Percentiles rank a stretch among this genome's conserved stretches.
phyloP scores from a whole-genome alignment of 805 yeast genomes.

The Priceomyces castillae region DNA sequence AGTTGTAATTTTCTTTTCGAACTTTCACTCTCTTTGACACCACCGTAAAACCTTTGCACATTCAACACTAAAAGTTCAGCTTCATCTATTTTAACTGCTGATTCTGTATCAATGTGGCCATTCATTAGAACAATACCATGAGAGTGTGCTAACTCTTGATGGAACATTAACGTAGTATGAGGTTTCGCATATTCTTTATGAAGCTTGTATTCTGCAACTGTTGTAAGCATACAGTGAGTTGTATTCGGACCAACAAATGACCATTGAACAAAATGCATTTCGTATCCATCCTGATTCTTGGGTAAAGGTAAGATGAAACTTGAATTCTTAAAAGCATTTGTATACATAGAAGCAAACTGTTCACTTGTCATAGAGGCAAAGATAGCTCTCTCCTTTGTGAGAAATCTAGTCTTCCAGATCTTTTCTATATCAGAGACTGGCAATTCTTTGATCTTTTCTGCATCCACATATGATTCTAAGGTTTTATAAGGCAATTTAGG shows the following conservation, averaged over 20 bases:
- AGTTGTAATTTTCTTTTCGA: slow-evolving; percentile 52
- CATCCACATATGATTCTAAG: slow-evolving; percentile 65
- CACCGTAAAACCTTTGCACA: slow-evolving; percentile 82
- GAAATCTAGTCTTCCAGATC: slow-evolving; percentile 88
- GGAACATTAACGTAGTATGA: slow-evolving; percentile 87
- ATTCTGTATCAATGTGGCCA: slow-evolving; percentile 74
- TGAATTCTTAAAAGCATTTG: slow-evolving; percentile 71
- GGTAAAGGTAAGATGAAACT: slow-evolving; percentile 90
- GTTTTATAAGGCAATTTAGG: slow-evolving; percentile 62
- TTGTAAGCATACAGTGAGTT: slow-evolving; percentile 84
- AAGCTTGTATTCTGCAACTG: slow-evolving; percentile 86
- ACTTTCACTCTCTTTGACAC: slow-evolving; percentile 41
- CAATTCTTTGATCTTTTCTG: slow-evolving; percentile 59
- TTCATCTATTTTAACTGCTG: slow-evolving; percentile 64
- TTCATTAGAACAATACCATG: slow-evolving; percentile 78
- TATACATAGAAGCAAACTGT: slow-evolving; percentile 61
- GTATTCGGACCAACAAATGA: slow-evolving; percentile 79
- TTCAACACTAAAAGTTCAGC: slow-evolving; percentile 75
- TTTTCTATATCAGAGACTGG: slow-evolving; percentile 64
- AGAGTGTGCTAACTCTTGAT: slow-evolving; percentile 63
- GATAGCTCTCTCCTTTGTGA: slow-evolving; percentile 53
- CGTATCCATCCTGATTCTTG: slow-evolving; percentile 51
- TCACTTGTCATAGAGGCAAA: slow-evolving; percentile 60
- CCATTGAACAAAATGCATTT: slow-evolving; percentile 95
- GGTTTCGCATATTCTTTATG: slow-evolving; percentile 93